These are phyloP conservation scores for Diaporthe sp. DNA, from an alignment of 2,329 filamentous ascomycete species.

Conservation along the genomic window DNA sequence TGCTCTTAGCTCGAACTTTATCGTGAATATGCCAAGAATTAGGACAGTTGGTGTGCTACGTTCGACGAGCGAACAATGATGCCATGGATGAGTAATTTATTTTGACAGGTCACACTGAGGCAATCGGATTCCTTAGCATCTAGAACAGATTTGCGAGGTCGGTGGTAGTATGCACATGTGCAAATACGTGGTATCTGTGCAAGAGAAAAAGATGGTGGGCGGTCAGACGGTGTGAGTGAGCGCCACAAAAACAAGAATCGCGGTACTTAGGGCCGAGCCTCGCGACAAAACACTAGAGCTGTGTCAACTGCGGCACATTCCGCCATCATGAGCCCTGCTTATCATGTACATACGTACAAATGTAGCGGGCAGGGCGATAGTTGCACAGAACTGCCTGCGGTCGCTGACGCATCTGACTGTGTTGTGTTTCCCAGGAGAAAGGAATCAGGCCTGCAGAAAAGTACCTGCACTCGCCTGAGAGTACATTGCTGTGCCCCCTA, in stretches of 20 bases:
- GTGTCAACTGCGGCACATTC: not conserved
- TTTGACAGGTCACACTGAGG: not conserved
- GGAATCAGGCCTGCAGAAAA: not conserved
- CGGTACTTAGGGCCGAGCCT: conserved; percentile 15
- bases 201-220: not conserved
- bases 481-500: not conserved
- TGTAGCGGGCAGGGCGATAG: not conserved
- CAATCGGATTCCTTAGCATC: not conserved
- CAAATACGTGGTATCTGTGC: not conserved
- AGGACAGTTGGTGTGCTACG: not conserved
- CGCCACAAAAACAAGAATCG: not conserved
- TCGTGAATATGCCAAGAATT: not conserved
- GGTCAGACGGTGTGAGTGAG: conserved; percentile 7
- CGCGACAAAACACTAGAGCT: not conserved
- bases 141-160: not conserved
- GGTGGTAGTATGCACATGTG: not conserved
- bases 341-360: not conserved
- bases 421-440: not conserved
- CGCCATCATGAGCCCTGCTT: not conserved
- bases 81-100: not conserved
- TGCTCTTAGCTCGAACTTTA: not conserved
- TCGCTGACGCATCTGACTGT: conserved; percentile 23
- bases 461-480: not conserved
- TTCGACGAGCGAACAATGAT: not conserved
- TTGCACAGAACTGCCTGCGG: not conserved